Base-by-base conservation (phyloP, 2,329 filamentous ascomycete species). In the Sarocladium strictum region DNA sequence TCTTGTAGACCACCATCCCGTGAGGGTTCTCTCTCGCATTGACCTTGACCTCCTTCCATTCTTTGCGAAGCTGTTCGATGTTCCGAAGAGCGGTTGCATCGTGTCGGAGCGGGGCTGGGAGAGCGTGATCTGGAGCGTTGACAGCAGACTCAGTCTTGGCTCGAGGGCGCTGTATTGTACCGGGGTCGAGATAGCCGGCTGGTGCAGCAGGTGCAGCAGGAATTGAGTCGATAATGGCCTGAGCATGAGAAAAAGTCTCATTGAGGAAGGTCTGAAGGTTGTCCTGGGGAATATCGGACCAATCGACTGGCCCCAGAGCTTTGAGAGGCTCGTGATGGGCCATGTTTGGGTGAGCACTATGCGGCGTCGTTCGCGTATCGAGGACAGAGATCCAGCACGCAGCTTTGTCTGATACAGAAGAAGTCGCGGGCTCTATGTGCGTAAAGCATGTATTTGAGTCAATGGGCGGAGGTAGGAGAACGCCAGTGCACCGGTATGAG, bases 1-100 rank as follows among this genome's bases (percentile, higher is more conserved):
- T 78, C 68, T 95, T 96, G 73, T 88, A 96, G 23, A 97, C 84
- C 54, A 77, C 79, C 58, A 97, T 85, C 0, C 79, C 84, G 9
- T 90, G 75, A 0, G 90, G 88, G 63, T 95, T 94, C 19, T 92
- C 86, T 60, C 79, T 84, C 2, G 80, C 70, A 40, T 79, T 83
- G 54, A 90, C 71, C 69, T 90, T 93, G 64, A 92, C 73, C 40
- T 90, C 87, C 68, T 95, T 96, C 91, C 93, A 97, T 69, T 90
- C 82, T 64, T 88, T 88, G 56, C 85, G 84, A n/a, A 96, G 72
- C 19, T 78, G 72, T 26, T 73, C 74, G 29, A 83, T 63, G 15
- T 68, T 61, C 24, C 59, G 75, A n/a, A 81, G 70, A 9, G 77
- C 69, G 21, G 78, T 71, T 2, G 78, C 72, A 45, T 41, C 38